Evolutionary conservation across 2,329 filamentous ascomycete genomes (phyloP).

Genomic region (Pseudovirgaria hyperparasitica): DNA sequence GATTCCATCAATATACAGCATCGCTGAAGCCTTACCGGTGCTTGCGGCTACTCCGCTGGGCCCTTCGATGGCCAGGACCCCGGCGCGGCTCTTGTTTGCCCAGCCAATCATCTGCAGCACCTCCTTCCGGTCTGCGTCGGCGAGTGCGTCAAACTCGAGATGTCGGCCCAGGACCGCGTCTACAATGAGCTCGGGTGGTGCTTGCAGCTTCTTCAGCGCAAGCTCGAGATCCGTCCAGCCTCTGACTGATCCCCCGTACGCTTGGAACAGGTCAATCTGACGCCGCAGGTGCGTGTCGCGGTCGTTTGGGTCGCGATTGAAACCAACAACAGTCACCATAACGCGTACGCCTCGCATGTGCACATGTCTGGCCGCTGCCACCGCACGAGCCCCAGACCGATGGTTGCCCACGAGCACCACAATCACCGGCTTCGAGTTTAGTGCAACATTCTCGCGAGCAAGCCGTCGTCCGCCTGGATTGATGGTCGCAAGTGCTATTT

Average conservation of each 20-base stretch:
- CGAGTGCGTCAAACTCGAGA: conserved; percentile 76
- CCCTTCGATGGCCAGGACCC: conserved; percentile 77
- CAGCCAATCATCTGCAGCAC: conserved; percentile 87
- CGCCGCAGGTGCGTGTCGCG: conserved; percentile 68
- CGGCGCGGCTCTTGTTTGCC: conserved; percentile 77
- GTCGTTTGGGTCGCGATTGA: conserved; percentile 70
- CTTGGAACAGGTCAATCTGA: conserved; percentile 73
- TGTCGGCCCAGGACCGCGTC: conserved; percentile 83
- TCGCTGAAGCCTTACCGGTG: conserved; percentile 40
- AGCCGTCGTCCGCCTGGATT: conserved; percentile 44
- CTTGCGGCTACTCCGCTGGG: conserved; percentile 79
- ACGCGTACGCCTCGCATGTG: conserved; percentile 72
- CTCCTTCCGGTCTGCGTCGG: conserved; percentile 67
- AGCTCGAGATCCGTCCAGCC: conserved; percentile 46
- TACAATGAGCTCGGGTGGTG: conserved; percentile 66
- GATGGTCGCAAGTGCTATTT: conserved; percentile 62
- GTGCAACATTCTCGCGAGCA: conserved; percentile 28
- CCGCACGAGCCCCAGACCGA: conserved; percentile 69
- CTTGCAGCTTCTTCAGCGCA: conserved; percentile 41
- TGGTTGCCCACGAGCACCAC: conserved; percentile 94
- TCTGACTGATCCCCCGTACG: conserved; percentile 64
- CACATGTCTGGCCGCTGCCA: conserved; percentile 77
- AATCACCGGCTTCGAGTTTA: conserved; percentile 40
- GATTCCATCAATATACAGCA: conserved; percentile 3
- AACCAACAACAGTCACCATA: conserved; percentile 70